Conservation (phyloP, 352 stramenopile genomes). For the Phytophthora capsici region DNA sequence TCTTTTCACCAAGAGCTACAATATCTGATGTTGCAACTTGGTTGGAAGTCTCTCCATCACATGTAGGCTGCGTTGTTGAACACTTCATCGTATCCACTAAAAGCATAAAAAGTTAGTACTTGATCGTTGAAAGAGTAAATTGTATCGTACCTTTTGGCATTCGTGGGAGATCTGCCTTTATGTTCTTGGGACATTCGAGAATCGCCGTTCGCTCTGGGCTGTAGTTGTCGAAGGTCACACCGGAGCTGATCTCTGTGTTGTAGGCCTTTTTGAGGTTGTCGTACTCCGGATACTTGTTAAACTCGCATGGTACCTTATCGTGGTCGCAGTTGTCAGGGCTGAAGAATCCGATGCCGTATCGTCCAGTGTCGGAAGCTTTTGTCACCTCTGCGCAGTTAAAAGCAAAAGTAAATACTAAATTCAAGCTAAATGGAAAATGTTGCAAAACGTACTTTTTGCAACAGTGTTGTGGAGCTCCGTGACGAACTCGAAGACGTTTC, state of each 20-base stretch:
- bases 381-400: conserved; percentile 33
- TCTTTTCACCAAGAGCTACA: not conserved
- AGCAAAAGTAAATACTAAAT: not conserved
- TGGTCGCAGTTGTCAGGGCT: conserved; percentile 74
- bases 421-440: too few species aligned
- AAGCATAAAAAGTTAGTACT: not conserved
- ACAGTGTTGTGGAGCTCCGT: conserved; percentile 67
- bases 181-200: conserved; percentile 40
- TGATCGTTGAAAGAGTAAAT: not conserved
- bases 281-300: conserved; percentile 76
- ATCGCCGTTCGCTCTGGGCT: conserved; percentile 39
- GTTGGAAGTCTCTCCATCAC: not conserved
- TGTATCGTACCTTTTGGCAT: not conserved
- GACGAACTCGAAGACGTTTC: conserved; percentile 82
- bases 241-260: conserved; percentile 64
- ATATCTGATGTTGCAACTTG: not conserved
- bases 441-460: conserved; percentile 7
- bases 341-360: conserved; percentile 84
- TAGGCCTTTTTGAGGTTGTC: conserved; percentile 77
- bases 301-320: conserved; percentile 53
- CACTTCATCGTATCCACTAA: not conserved
- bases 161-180: not conserved
- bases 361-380: conserved; percentile 57
- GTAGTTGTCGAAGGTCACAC: conserved; percentile 46
- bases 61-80: not conserved